Conservation (phyloP, 495 filamentous ascomycete genomes). For the Aspergillus panamensis region DNA sequence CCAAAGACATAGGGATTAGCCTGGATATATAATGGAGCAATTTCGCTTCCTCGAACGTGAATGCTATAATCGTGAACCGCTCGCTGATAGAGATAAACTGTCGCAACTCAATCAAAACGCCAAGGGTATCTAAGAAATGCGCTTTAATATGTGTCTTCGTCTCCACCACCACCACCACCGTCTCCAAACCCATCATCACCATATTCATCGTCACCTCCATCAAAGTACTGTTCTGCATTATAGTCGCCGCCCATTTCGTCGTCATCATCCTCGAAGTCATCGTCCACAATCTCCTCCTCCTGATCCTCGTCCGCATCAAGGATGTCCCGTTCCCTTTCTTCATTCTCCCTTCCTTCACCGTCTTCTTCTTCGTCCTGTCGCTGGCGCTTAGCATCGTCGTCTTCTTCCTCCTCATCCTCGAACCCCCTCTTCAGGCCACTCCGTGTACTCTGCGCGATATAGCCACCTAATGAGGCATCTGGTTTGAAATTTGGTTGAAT, state of each 20-base stretch:
- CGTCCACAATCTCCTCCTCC: conserved; percentile 53
- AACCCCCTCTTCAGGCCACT: conserved; percentile 39
- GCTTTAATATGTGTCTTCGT: conserved; percentile 47
- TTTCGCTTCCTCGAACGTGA: not conserved
- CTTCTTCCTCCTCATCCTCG: conserved; percentile 48
- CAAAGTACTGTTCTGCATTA: conserved; percentile 65
- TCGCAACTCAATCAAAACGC: conserved; percentile 13
- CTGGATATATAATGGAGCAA: not conserved
- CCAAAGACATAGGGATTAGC: not conserved
- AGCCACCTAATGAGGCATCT: conserved; percentile 34
- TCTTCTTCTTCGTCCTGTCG: conserved; percentile 34
- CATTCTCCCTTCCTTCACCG: conserved; percentile 33
- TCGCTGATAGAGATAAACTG: not conserved
- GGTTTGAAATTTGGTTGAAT: conserved; percentile 48
- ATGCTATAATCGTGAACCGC: not conserved
- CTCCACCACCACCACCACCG: conserved; percentile 47
- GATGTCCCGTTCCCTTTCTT: conserved; percentile 28
- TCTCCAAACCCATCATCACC: conserved; percentile 49
- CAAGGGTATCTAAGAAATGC: conserved; percentile 36
- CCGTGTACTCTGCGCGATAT: conserved; percentile 19
- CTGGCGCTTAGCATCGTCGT: conserved; percentile 34
- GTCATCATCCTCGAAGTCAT: conserved; percentile 55
- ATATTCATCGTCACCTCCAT: conserved; percentile 58
- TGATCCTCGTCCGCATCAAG: conserved; percentile 46
- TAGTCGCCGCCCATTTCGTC: conserved; percentile 59